These are phyloP conservation scores for Daedaleopsis nitida DNA, from an alignment of 768 basidiomycete genomes.

Conservation along the genomic window DNA sequence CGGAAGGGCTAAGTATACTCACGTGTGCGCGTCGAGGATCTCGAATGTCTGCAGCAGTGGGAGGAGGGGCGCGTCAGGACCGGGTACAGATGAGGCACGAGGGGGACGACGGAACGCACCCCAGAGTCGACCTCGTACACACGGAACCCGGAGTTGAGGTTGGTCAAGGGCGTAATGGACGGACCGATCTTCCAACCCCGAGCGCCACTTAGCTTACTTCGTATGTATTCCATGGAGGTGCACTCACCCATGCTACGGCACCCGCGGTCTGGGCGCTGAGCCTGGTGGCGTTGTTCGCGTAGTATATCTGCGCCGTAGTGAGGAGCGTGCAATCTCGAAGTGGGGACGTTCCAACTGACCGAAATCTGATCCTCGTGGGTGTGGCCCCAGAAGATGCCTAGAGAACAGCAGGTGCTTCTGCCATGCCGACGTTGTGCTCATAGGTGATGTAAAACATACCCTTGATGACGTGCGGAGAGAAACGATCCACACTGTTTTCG, in stretches of 20 bases:
- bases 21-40: conserved; percentile 78
- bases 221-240: no score
- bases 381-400: conserved; percentile 80
- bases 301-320: conserved; percentile 54
- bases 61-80: background rate
- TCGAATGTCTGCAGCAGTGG: conserved; percentile 63
- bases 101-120: conserved; percentile 40
- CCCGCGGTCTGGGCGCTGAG: conserved; percentile 59
- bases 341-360: conserved; percentile 32
- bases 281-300: conserved; percentile 67
- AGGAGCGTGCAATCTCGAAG: background rate
- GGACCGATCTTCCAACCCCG: conserved; percentile 55
- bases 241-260: conserved; percentile 51
- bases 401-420: conserved; percentile 7
- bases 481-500: conserved; percentile 64
- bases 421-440: background rate
- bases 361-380: conserved; percentile 74
- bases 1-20: conserved; percentile 27
- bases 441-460: conserved; percentile 44
- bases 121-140: conserved; percentile 72
- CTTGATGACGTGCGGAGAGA: conserved; percentile 75
- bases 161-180: conserved; percentile 67
- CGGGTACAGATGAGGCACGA: background rate
- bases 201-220: background rate
- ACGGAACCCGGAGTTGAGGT: conserved; percentile 76